A percentile compares a stretch with the other conserved stretches of the same genome.
These are phyloP conservation scores for Lomentospora prolificans DNA, from an alignment of 2,329 filamentous ascomycete species.

Conservation along the genomic window DNA sequence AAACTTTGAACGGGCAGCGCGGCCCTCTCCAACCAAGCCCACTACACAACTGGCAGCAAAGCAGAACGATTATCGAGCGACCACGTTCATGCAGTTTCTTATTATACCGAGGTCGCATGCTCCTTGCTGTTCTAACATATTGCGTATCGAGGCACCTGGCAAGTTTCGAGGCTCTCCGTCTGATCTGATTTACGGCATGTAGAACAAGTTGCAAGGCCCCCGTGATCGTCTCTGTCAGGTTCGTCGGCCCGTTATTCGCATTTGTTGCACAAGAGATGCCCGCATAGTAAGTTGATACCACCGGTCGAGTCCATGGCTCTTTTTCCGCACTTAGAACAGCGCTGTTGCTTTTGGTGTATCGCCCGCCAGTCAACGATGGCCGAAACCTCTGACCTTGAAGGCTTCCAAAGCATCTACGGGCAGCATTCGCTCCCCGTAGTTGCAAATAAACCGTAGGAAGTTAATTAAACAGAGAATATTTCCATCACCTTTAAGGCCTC, in stretches of 20 bases:
- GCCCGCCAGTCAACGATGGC: not conserved
- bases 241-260: not conserved
- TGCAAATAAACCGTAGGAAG: constrained; percentile 20
- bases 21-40: no score
- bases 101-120: no score
- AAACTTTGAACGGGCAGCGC: no score
- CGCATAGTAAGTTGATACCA: not conserved
- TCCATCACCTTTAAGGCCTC: not conserved
- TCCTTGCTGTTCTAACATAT: not conserved
- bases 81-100: no score
- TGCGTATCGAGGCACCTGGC: not conserved
- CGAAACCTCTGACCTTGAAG: constrained; percentile 10
- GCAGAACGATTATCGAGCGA: no score
- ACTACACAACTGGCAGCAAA: no score
- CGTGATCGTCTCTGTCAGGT: not conserved
- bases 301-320: not conserved
- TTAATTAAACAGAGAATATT: constrained; percentile 17
- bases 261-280: not conserved
- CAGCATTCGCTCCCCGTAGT: constrained; percentile 20
- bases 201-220: not conserved
- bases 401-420: constrained; percentile 8
- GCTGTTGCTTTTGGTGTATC: not conserved
- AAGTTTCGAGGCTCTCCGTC: not conserved
- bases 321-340: not conserved
- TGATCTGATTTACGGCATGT: not conserved